Evolutionary conservation across 306 rosid genomes (phyloP), one percentile per base, ranked within the genome.

Genomic region (Purshia tridentata): DNA sequence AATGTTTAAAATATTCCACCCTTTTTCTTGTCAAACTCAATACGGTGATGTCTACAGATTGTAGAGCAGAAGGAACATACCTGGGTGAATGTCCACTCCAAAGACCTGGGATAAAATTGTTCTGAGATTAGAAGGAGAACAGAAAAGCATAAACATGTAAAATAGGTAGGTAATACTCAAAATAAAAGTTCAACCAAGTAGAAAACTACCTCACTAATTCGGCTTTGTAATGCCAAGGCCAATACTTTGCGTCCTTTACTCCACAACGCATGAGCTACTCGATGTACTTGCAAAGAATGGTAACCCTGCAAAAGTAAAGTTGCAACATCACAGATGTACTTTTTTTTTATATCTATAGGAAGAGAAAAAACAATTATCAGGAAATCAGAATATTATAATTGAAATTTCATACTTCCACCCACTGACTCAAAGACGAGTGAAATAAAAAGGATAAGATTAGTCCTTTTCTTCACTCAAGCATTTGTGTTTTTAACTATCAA

Each of bases 51-150:
- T 13, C 29, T 4, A 20, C 4, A 48, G 42, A 64, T 47, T 50
- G 77, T 56, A 44, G 71, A 66, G 72, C 59, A 15, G 60, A 71
- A 69, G 47, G 39, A 83, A 72, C 78, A 39, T 85, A 91, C 98
- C 98, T 14, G 98, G 97, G 82, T 93, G 97, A 83, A 91, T 91
- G 83, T 93, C 98, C 65, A 91, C 84, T 70, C 92, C 88, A 52
- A 94, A 94, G 81, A 94, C 98, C 98, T 93, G 90, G 2, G 58
- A 72, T 23, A 72, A 69, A 69, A 81, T 75, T 41, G 53, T 48
- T 47, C 9, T 14, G 70, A 49, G 35, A 81, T 76, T 56, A 73
- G 67, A 44, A 37, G 55, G 65, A 69, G 61, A 62, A 74, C 42
- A 73, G 41, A 29, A 41, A 70, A 73, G 58, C 19, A 50, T 16